Percentiles rank a stretch among this genome's conserved stretches.
phyloP scores from a whole-genome alignment of 2,329 filamentous ascomycete genomes.

The Colletotrichum viniferum region DNA sequence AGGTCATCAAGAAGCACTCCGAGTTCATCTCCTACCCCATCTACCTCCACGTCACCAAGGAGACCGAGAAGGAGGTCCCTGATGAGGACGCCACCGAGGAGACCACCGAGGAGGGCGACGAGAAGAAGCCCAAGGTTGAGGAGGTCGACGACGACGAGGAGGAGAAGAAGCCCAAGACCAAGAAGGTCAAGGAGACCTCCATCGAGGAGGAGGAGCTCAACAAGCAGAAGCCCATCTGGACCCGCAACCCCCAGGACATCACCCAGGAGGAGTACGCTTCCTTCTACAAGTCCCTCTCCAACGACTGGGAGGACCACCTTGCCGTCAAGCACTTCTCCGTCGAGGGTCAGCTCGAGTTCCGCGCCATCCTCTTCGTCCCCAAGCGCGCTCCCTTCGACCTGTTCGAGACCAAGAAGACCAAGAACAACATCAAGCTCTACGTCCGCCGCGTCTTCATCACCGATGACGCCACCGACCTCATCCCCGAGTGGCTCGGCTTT shows the following conservation, averaged over 20 bases:
- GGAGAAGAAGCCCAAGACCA: slow-evolving; percentile 96
- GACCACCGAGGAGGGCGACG: slow-evolving; percentile 68
- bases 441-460: slow-evolving; percentile 99
- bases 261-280: slow-evolving; percentile 94
- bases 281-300: slow-evolving; percentile 99
- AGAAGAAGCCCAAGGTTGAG: slow-evolving; percentile 97
- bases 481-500: slow-evolving; percentile 99
- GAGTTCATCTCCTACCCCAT: slow-evolving; percentile 99
- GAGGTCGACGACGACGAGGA: slow-evolving; percentile 89
- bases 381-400: slow-evolving; percentile 99
- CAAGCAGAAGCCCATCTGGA: slow-evolving; percentile 99
- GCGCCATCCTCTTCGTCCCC: slow-evolving; percentile 98
- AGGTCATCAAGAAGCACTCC: slow-evolving; percentile 99
- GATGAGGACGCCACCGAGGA: slow-evolving; percentile 84
- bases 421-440: slow-evolving; percentile 99
- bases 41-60: slow-evolving; percentile 99
- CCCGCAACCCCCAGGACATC: slow-evolving; percentile 96
- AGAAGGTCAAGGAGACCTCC: slow-evolving; percentile 99
- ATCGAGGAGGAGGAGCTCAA: slow-evolving; percentile 99
- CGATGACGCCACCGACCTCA: slow-evolving; percentile 97
- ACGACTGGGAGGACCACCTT: slow-evolving; percentile 99
- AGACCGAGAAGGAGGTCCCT: slow-evolving; percentile 98
- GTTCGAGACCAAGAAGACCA: slow-evolving; percentile 99
- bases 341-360: slow-evolving; percentile 99
- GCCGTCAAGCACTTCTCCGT: slow-evolving; percentile 99